Percentiles rank a stretch among this genome's conserved stretches.
Conservation (phyloP, 2,329 filamentous ascomycete species). For the Colletotrichum tamarilloi region DNA sequence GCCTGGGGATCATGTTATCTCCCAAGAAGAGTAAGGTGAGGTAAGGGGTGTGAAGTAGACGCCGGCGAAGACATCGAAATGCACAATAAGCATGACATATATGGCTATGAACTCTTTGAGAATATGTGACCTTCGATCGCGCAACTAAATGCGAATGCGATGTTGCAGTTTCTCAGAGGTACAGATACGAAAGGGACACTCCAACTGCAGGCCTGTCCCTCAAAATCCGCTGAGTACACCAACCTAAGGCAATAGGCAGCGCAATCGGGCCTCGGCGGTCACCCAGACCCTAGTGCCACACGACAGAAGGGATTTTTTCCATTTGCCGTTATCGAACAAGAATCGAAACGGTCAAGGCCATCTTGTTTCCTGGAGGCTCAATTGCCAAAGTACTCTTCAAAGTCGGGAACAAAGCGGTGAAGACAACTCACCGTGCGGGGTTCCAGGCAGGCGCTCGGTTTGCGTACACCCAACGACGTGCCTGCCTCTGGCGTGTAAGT, state of each 20-base stretch:
- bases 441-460: constrained; percentile 8
- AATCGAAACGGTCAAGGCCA: background rate
- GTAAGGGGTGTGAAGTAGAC: background rate
- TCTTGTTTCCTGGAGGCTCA: background rate
- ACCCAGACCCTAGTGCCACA: fast-evolving
- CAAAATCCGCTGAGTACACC: background rate
- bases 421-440: constrained; percentile 8
- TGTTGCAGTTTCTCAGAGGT: no score
- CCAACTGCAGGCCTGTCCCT: no score
- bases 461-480: constrained; percentile 4
- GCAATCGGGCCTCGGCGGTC: background rate
- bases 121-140: no score
- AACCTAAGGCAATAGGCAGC: background rate
- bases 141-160: no score
- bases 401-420: background rate
- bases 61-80: no score
- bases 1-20: background rate
- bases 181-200: no score
- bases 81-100: no score
- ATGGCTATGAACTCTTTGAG: no score
- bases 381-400: background rate
- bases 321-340: background rate
- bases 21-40: no score
- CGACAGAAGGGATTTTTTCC: background rate
- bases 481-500: background rate